Conservation (phyloP, 2,329 filamentous ascomycete genomes). For the Penicillium sumatraense region DNA sequence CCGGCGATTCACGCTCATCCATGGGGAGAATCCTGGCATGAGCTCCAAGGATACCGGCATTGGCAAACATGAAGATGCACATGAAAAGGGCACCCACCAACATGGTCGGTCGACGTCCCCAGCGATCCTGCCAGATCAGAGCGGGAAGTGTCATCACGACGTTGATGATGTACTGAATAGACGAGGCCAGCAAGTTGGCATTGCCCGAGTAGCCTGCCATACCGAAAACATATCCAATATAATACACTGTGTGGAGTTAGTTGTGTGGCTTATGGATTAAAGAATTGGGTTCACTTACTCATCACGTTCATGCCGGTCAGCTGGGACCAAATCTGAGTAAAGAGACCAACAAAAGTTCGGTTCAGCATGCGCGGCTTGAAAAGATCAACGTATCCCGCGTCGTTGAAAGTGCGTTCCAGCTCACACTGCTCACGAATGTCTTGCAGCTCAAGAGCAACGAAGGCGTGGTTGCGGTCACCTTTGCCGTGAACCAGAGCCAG, state of each 20-base stretch:
- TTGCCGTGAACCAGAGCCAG: constrained; percentile 63
- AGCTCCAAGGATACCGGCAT: constrained; percentile 42
- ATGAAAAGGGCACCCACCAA: constrained; percentile 68
- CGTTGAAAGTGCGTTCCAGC: constrained; percentile 70
- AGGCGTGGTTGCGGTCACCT: constrained; percentile 65
- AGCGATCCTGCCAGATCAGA: constrained; percentile 72
- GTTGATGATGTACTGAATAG: constrained; percentile 77
- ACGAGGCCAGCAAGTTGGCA: constrained; percentile 65
- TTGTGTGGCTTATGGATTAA: too few species aligned
- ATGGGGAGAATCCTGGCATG: constrained; percentile 19
- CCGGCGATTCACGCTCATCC: constrained; percentile 8
- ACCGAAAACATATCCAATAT: constrained; percentile 65
- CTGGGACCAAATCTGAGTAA: constrained; percentile 75
- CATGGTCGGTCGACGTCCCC: constrained; percentile 71
- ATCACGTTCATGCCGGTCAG: constrained; percentile 40
- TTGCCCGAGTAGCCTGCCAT: constrained; percentile 68
- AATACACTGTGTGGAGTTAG: constrained; percentile 61
- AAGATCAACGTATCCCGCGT: constrained; percentile 72
- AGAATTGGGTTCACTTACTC: constrained; percentile 8
- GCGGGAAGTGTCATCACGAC: constrained; percentile 76
- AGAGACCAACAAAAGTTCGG: constrained; percentile 70
- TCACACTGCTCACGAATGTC: constrained; percentile 74
- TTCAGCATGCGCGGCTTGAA: constrained; percentile 73
- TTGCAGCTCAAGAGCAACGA: constrained; percentile 68
- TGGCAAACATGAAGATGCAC: constrained; percentile 47